Evolutionary conservation across 2,329 filamentous ascomycete species (phyloP), one percentile per base, ranked within the genome.

Genomic region (Penicillium sp.): DNA sequence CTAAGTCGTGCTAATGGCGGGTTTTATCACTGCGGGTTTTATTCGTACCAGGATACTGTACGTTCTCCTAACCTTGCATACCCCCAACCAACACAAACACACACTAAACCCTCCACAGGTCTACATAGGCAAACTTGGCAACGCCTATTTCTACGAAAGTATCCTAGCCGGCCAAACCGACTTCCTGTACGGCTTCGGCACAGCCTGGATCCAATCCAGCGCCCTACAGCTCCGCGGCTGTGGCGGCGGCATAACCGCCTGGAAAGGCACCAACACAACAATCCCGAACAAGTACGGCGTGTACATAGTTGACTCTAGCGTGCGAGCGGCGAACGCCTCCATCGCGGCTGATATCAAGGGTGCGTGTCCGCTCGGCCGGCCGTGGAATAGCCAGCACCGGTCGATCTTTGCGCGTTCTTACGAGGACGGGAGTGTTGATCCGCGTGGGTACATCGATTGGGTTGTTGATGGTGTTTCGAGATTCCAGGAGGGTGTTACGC

Each of bases 171-270:
- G 86, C 0, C 78, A 88, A 66, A 88, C 85, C 0, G 87, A 89
- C 63, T 89, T 89, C 72, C 74, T 89, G 20, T 89, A 88, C 65
- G 85, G 85, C 9, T 88, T 88, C 65, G 86, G 85, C 26, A 88
- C 85, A 0, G 78, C 82, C 4, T 89, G 82, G 78, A 76, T 88
- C 39, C 78, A 84, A 53, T 74, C 77, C 4, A 83, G 81, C 1
- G 73, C 75, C 0, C 70, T 89, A 2, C 74, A 76, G 0, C 77
- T 89, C 13, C 81, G 86, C 10, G 76, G 73, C 62, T 89, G 86
- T 61, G 84, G 85, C 4, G 86, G 86, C 16, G 86, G 86, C 11
- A 83, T 89, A 52, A 87, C 84, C 0, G 86, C 86, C 0, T 89
- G 86, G 86, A 89, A 89, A 65, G 85, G 83, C 29, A 80, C 82